A percentile compares a stretch with the other conserved stretches of the same genome.
phyloP scores from a whole-genome alignment of 192 early-diverging fungal genomes.

The Backusella mclennaniae region DNA sequence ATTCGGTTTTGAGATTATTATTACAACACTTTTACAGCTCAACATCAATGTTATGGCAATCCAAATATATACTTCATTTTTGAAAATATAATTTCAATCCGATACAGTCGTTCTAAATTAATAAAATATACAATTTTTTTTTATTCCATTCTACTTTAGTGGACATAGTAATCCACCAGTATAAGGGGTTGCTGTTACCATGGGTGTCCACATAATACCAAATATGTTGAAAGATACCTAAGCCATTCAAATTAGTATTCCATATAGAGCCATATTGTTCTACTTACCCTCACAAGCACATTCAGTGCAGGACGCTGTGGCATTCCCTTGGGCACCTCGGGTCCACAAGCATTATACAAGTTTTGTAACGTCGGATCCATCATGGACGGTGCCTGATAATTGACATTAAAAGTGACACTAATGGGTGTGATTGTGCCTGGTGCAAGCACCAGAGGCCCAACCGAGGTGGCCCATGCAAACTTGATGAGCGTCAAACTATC shows the following conservation, averaged over 20 bases:
- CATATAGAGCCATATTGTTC: no score
- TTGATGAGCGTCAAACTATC: constrained; percentile 17
- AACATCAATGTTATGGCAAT: no score
- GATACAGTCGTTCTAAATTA: no score
- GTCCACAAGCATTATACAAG: constrained; percentile 25
- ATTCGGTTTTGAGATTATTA: no score
- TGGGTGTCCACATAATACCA: constrained; percentile 16
- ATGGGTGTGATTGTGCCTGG: constrained; percentile 7
- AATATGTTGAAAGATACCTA: constrained; percentile 14
- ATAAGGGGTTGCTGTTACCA: constrained; percentile 8
- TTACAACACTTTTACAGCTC: no score
- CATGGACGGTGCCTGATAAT: constrained; percentile 10
- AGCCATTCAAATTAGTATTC: neutral
- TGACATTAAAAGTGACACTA: constrained; percentile 6
- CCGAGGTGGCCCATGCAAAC: constrained; percentile 13
- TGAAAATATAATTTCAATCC: no score
- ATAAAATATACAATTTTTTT: neutral
- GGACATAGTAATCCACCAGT: constrained; percentile 22
- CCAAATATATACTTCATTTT: no score
- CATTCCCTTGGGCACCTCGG: neutral
- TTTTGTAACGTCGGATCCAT: constrained; percentile 22
- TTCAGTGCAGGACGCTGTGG: constrained; percentile 1
- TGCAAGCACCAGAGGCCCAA: neutral
- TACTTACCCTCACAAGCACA: constrained; percentile 13
- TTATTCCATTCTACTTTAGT: constrained; percentile 1